Base-by-base conservation (phyloP, 208 protist genomes). In the Naegleria lovaniensis region DNA sequence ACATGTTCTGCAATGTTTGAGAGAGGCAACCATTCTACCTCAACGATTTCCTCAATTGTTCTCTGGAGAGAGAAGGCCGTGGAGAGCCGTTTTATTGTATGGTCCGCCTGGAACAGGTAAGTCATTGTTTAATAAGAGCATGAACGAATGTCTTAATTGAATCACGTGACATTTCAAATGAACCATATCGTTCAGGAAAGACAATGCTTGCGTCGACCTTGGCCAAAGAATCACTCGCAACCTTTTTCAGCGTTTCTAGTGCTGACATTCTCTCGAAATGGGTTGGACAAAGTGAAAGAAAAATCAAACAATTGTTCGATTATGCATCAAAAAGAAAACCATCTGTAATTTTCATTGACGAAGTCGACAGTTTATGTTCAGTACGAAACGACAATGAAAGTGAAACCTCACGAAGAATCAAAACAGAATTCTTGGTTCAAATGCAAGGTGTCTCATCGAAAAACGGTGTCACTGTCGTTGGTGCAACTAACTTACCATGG, bases 281-380 rank as follows among this genome's bases (percentile, higher is more conserved):
- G 97, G 94, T 99, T 13, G 99, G 99, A 13, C 97, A 99, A 92
- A 97, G 95, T 85, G 99, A 99, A 92, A 96, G 96, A 91, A 95
- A 98, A 13, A 95, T 99, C 5, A 95, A 96, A 36, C 89, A 94
- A 38, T 93, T 99, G 22, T 99, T 99, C 92, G 92, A 96, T 40
- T 92, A 97, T 92, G 97, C 97, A 22, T 59, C 95, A 33, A 88
- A 94, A 39, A 90, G 93, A 16, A 92, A 91, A 55, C 90, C 94
- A 22, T 91, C 95, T 52, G 97, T 99, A 85, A 98, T 99, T 76
- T 99, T 99, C 94, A 98, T 99, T 89, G 99, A 99, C 95, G 99
- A 99, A 93, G 96, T 99, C 29, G 99, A 99, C 94, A 98, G 98
- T 9, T 92, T 99, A 41, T 97, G 97, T 94, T 95, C 95, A 15